These are phyloP conservation scores for Leccinum angustisporum DNA, from an alignment of 1,284 basidiomycete genomes.

Conservation along the genomic window DNA sequence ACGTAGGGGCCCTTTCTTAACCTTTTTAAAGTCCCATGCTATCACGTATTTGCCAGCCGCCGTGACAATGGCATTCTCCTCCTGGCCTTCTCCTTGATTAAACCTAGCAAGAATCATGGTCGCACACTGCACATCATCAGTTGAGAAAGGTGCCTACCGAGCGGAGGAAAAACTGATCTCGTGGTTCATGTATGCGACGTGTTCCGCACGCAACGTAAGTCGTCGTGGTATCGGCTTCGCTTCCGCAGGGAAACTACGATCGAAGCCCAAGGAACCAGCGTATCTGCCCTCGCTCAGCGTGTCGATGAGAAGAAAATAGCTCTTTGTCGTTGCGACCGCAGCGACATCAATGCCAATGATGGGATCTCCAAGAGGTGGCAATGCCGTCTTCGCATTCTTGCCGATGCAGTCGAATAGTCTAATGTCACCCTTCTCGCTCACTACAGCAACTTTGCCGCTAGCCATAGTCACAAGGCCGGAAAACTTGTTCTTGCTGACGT, in stretches of 20 bases:
- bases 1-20: constrained; percentile 85
- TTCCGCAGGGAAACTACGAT: constrained; percentile 92
- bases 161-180: constrained; percentile 91
- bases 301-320: constrained; percentile 93
- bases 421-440: constrained; percentile 96
- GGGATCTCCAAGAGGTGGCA: constrained; percentile 93
- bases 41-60: constrained; percentile 95
- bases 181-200: constrained; percentile 93
- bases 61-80: constrained; percentile 95
- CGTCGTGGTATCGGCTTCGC: constrained; percentile 91
- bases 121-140: background rate
- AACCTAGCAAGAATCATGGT: constrained; percentile 57
- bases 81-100: constrained; percentile 83
- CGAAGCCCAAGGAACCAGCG: constrained; percentile 87
- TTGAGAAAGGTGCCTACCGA: constrained; percentile 47
- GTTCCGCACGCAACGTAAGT: constrained; percentile 88
- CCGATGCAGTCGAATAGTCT: constrained; percentile 95
- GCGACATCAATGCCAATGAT: constrained; percentile 96
- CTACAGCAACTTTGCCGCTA: constrained; percentile 86
- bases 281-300: constrained; percentile 91
- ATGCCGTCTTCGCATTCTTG: constrained; percentile 99
- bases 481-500: constrained; percentile 94
- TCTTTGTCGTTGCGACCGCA: constrained; percentile 94
- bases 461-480: constrained; percentile 91
- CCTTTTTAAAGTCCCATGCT: constrained; percentile 94